A percentile compares a stretch with the other conserved stretches of the same genome.
Evolutionary conservation across 352 stramenopile genomes (phyloP).

Genomic region (Aphanomyces cochlioides): DNA sequence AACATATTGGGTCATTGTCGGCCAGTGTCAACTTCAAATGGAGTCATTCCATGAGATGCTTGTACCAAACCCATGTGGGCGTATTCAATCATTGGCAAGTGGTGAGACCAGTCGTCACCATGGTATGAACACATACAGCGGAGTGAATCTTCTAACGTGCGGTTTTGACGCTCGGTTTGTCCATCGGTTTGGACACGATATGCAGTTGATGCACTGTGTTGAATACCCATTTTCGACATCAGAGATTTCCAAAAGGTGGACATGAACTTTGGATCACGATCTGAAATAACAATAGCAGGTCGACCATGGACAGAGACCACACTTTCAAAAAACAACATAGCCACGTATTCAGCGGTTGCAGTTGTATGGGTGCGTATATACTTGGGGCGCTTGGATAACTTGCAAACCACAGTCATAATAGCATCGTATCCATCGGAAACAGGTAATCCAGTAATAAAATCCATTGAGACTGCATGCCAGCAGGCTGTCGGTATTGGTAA

Average conservation of each 20-base stretch:
- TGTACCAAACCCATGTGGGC: constrained; percentile 32
- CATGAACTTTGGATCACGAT: not conserved
- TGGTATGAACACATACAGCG: constrained; percentile 32
- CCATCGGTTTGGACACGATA: constrained; percentile 32
- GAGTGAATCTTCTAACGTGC: constrained; percentile 29
- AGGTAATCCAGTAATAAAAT: constrained; percentile 4
- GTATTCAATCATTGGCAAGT: constrained; percentile 34
- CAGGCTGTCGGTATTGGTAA: not conserved
- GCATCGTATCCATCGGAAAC: not conserved
- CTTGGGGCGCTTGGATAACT: not conserved
- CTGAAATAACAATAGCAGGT: not conserved
- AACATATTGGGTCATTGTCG: constrained; percentile 6
- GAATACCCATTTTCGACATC: not conserved
- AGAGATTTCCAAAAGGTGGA: not conserved
- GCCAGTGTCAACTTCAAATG: constrained; percentile 37
- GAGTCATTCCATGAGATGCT: constrained; percentile 26
- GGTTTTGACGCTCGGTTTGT: constrained; percentile 32
- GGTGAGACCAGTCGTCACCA: constrained; percentile 30
- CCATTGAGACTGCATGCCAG: not conserved
- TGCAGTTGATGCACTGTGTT: constrained; percentile 27
- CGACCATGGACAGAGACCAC: not conserved
- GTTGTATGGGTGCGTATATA: not conserved
- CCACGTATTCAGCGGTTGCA: not conserved
- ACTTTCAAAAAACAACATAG: not conserved
- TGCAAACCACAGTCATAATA: not conserved